Percentiles rank a stretch among this genome's conserved stretches.
Conservation (phyloP, 176 grass and related monocot genomes). For the Panicum miliaceum region DNA sequence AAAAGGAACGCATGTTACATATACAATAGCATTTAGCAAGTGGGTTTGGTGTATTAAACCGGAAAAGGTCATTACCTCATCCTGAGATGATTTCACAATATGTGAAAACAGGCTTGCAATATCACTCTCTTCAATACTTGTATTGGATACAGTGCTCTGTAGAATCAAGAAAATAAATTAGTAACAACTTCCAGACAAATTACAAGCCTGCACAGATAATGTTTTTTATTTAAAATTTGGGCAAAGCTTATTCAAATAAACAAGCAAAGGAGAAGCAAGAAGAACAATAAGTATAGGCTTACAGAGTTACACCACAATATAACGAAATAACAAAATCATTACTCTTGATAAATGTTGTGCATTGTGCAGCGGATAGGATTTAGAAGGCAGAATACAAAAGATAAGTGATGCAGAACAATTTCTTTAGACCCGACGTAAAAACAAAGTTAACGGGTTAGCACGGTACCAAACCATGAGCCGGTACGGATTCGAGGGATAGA, state of each 20-base stretch:
- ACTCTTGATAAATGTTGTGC: neutral
- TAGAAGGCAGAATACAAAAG: neutral
- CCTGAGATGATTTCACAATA: constrained; percentile 49
- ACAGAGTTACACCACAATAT: neutral
- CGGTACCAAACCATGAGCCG: neutral
- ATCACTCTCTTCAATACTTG: constrained; percentile 61
- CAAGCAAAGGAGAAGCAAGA: neutral
- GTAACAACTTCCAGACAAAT: constrained; percentile 14
- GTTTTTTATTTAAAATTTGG: neutral
- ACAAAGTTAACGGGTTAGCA: neutral
- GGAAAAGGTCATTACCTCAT: constrained; percentile 57
- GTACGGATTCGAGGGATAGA: neutral
- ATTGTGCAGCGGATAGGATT: neutral
- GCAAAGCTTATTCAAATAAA: neutral
- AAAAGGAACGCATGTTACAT: constrained; percentile 29
- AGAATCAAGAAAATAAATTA: constrained; percentile 41
- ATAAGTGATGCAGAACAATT: neutral
- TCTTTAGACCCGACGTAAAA: neutral
- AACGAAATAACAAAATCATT: neutral
- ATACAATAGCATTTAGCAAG: constrained; percentile 14
- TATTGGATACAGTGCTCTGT: constrained; percentile 56
- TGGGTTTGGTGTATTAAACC: neutral
- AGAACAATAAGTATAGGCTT: neutral
- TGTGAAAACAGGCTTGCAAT: constrained; percentile 57
- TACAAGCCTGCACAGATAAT: neutral